Conservation (phyloP, 441 rosid species). For the Syzygium malaccense region DNA sequence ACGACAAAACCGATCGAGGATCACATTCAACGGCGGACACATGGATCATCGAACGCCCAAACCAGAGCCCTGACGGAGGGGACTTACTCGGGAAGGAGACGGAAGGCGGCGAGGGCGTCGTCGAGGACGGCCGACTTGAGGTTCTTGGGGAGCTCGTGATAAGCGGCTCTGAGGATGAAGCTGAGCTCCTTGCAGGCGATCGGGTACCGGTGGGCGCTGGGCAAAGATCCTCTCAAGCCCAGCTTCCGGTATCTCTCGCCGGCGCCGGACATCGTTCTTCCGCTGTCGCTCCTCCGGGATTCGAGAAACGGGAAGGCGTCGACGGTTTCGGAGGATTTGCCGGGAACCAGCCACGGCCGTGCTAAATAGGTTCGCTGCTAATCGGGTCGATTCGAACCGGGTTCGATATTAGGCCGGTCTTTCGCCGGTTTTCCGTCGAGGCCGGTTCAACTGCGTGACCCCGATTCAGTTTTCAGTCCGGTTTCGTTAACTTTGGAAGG, state of each 20-base stretch:
- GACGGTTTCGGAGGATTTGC: not conserved
- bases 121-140: slow-evolving; percentile 54
- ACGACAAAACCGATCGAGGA: not conserved
- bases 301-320: not conserved
- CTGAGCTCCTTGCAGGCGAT: slow-evolving; percentile 64
- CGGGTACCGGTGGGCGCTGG: slow-evolving; percentile 45
- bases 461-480: not conserved
- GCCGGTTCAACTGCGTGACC: not conserved
- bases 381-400: not conserved
- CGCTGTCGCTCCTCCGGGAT: not conserved
- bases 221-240: slow-evolving; percentile 34
- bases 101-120: slow-evolving; percentile 65
- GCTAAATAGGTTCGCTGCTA: accelerated
- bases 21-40: not conserved
- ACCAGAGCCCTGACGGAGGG: not conserved
- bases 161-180: slow-evolving; percentile 43
- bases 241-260: slow-evolving; percentile 49
- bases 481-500: not conserved
- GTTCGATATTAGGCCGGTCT: not conserved
- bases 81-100: slow-evolving; percentile 67
- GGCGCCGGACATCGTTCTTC: slow-evolving; percentile 27
- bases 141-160: slow-evolving; percentile 47
- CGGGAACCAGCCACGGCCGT: not conserved
- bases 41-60: not conserved
- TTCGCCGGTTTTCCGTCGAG: not conserved